phyloP scores from a whole-genome alignment of 176 grass and related monocot genomes.

The Rhipidocladum racemiflorum region DNA sequence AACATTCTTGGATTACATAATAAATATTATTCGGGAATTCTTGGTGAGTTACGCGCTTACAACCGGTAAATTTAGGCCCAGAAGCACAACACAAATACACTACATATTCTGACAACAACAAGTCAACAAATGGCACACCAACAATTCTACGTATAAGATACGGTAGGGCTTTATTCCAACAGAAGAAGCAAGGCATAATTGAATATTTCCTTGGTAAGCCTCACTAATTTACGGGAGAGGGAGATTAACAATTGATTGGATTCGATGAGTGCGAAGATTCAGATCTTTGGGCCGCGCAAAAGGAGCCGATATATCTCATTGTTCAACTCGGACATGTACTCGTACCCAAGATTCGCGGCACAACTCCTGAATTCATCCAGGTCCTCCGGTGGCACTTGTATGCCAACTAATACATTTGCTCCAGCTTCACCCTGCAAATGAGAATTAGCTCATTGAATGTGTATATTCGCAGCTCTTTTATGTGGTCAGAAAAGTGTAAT shows the following conservation, averaged over 20 bases:
- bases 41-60: conserved; percentile 6
- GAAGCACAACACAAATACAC: conserved; percentile 8
- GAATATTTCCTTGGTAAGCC: not conserved
- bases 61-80: not conserved
- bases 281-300: conserved; percentile 46
- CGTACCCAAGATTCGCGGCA: conserved; percentile 62
- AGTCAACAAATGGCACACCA: conserved; percentile 5
- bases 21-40: conserved; percentile 12
- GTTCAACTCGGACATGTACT: conserved; percentile 74
- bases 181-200: not conserved
- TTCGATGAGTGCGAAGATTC: not conserved
- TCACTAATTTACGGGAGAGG: not conserved
- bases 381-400: conserved; percentile 75
- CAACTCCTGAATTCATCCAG: conserved; percentile 55
- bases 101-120: conserved; percentile 18
- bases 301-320: conserved; percentile 81
- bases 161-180: conserved; percentile 18
- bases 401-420: conserved; percentile 88
- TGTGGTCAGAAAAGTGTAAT: not conserved
- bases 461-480: not conserved
- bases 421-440: conserved; percentile 63
- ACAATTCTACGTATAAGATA: conserved; percentile 19
- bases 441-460: conserved; percentile 18
- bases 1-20: not conserved
- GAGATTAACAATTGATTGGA: not conserved